Evolutionary conservation across 1,284 basidiomycete genomes (phyloP).

Genomic region (Sutorius eximius): DNA sequence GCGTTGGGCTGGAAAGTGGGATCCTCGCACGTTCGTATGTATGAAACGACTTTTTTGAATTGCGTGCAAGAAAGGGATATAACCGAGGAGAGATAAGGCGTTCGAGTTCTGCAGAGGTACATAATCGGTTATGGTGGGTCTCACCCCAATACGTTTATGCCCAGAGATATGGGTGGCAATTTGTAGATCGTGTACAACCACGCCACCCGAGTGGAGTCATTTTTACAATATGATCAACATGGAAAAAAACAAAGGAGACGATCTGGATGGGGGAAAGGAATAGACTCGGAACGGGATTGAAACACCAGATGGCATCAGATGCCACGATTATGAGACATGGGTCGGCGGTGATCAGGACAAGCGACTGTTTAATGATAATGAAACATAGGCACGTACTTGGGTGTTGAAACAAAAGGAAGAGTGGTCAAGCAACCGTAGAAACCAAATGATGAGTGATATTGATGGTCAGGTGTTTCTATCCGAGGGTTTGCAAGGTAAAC

Average conservation of each 20-base stretch:
- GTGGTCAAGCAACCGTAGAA: background rate
- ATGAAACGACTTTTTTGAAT: too few species aligned
- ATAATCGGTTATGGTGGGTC: background rate
- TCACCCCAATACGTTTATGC: background rate
- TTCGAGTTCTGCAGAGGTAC: background rate
- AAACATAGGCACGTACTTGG: background rate
- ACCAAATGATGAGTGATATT: background rate
- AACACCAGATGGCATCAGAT: background rate
- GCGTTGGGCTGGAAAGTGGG: too few species aligned
- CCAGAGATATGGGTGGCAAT: background rate
- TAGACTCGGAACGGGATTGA: too few species aligned
- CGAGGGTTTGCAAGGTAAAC: background rate
- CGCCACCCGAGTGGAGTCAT: background rate
- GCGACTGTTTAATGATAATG: background rate
- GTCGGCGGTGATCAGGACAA: background rate
- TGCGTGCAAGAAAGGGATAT: too few species aligned
- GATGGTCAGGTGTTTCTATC: background rate
- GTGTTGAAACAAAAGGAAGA: background rate
- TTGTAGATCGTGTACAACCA: background rate
- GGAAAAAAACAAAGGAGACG: background rate
- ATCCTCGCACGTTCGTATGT: too few species aligned
- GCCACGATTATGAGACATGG: background rate
- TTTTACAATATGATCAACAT: background rate
- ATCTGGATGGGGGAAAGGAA: background rate
- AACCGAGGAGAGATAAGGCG: too few species aligned